These are phyloP conservation scores for Rhodomyrtus tomentosa DNA, from an alignment of 345 rosid species.

Conservation along the genomic window DNA sequence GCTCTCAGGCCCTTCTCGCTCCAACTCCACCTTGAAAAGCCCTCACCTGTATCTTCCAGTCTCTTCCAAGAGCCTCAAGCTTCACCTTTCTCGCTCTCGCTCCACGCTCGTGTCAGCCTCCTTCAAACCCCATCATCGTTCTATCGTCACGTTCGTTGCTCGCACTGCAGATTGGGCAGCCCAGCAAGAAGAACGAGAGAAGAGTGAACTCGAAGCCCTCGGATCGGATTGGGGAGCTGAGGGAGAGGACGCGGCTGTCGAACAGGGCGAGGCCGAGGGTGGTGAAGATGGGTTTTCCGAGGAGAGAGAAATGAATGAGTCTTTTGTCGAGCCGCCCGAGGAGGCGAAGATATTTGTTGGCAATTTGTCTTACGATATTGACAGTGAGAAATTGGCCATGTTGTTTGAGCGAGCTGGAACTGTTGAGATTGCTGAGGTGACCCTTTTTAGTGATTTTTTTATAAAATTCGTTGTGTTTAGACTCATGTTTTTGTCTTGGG, in stretches of 20 bases:
- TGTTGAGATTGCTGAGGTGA: conserved; percentile 93
- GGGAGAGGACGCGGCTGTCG: conserved; percentile 12
- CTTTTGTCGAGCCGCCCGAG: conserved; percentile 48
- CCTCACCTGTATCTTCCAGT: conserved; percentile 18
- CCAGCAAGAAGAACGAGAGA: conserved; percentile 22
- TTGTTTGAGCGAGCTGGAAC: conserved; percentile 82
- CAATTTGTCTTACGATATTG: conserved; percentile 69
- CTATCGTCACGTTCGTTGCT: conserved; percentile 29
- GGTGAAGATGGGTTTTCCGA: conserved; percentile 9
- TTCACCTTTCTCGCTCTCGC: conserved; percentile 16
- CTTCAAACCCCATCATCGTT: conserved; percentile 10
- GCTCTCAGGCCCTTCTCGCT: conserved; percentile 27
- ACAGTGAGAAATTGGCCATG: conserved; percentile 72
- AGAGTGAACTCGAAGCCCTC: conserved; percentile 14
- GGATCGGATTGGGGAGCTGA: conserved; percentile 25
- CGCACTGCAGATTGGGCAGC: conserved; percentile 54
- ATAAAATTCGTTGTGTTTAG: neutral
- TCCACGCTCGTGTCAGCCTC: neutral
- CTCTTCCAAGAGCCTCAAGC: conserved; percentile 6
- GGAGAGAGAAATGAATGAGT: conserved; percentile 9
- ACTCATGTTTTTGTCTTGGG: neutral
- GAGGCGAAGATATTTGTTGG: conserved; percentile 87
- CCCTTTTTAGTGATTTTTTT: neutral
- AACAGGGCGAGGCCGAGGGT: conserved; percentile 6
- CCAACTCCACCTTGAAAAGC: conserved; percentile 22